These are phyloP conservation scores for Thinopyrum elongatum DNA, from an alignment of 176 grass and related monocot genomes.

Conservation along the genomic window DNA sequence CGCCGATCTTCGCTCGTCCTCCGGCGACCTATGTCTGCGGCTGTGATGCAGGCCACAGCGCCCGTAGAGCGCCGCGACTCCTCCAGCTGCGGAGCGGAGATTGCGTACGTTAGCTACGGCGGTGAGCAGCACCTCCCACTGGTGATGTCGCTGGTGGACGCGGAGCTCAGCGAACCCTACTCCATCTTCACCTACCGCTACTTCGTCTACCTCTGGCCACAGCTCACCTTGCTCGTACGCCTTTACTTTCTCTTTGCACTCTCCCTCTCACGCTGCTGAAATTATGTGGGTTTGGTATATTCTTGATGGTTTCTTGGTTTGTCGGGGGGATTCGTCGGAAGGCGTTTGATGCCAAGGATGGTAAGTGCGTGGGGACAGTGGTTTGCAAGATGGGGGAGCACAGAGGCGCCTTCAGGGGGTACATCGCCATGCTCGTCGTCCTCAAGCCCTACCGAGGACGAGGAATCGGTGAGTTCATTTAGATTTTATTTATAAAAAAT, in stretches of 20 bases:
- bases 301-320: constrained; percentile 7
- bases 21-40: neutral
- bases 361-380: constrained; percentile 91
- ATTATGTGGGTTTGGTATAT: neutral
- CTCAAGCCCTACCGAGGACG: constrained; percentile 85
- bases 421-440: constrained; percentile 97
- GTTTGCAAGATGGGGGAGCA: constrained; percentile 98
- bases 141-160: constrained; percentile 92
- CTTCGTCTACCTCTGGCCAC: constrained; percentile 96
- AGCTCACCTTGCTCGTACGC: constrained; percentile 88
- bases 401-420: constrained; percentile 64
- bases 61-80: neutral
- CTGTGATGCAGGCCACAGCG: constrained; percentile 25
- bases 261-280: neutral
- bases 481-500: neutral
- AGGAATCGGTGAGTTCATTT: constrained; percentile 60
- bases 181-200: constrained; percentile 99
- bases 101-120: constrained; percentile 83
- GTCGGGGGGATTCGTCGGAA: neutral
- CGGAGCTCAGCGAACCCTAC: constrained; percentile 97
- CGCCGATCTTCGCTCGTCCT: neutral
- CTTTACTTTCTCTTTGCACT: neutral
- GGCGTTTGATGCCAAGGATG: constrained; percentile 48
- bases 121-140: constrained; percentile 92
- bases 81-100: constrained; percentile 9